phyloP scores from a whole-genome alignment of 2,329 filamentous ascomycete species.

The Aspergillus sp. region DNA sequence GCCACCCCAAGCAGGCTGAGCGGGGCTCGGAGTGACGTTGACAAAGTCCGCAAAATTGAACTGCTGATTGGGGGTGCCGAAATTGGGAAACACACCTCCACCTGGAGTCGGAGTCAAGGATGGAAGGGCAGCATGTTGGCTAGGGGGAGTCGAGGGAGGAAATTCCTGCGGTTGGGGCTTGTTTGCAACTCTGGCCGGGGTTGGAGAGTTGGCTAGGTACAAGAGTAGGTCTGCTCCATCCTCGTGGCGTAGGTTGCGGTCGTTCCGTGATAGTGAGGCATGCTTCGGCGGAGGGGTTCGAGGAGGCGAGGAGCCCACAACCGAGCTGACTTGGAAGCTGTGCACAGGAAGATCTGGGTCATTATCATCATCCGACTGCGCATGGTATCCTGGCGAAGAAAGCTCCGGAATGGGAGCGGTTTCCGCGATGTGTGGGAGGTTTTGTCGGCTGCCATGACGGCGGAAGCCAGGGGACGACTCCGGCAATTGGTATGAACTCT shows the following conservation, averaged over 20 bases:
- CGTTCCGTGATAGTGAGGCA: conserved; percentile 50
- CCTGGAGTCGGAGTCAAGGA: conserved; percentile 59
- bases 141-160: conserved; percentile 74
- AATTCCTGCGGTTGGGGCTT: conserved; percentile 50
- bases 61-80: conserved; percentile 75
- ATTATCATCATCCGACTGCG: conserved; percentile 68
- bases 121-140: conserved; percentile 55
- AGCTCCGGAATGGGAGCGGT: conserved; percentile 67
- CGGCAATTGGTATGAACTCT: conserved; percentile 70
- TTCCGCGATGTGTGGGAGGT: conserved; percentile 76
- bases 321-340: conserved; percentile 45
- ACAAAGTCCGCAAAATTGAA: conserved; percentile 98
- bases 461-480: conserved; percentile 83
- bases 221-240: conserved; percentile 79
- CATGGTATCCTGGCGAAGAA: conserved; percentile 48
- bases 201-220: conserved; percentile 88
- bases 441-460: conserved; percentile 72
- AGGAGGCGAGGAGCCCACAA: conserved; percentile 76
- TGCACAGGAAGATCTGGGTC: conserved; percentile 72
- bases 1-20: conserved; percentile 74
- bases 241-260: conserved; percentile 61
- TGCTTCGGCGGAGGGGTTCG: conserved; percentile 71
- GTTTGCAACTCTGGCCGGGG: conserved; percentile 65
- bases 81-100: conserved; percentile 69
- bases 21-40: conserved; percentile 94